phyloP scores from a whole-genome alignment of 2,329 filamentous ascomycete species.

The Penicillium sp. region DNA sequence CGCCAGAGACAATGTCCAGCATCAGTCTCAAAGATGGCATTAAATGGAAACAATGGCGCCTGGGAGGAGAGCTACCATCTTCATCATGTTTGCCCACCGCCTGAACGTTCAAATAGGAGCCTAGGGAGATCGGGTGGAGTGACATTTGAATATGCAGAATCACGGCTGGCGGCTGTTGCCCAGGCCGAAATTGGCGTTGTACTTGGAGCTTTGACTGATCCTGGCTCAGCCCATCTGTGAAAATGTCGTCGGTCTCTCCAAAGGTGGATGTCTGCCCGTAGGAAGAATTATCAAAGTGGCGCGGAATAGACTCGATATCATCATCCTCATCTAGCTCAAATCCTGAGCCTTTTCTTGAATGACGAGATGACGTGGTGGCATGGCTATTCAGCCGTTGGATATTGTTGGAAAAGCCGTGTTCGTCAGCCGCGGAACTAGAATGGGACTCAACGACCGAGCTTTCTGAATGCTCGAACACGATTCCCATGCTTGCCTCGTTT shows the following conservation, averaged over 20 bases:
- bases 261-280: constrained; percentile 36
- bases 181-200: constrained; percentile 23
- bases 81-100: constrained; percentile 17
- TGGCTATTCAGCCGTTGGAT: constrained; percentile 32
- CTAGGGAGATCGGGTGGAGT: constrained; percentile 60
- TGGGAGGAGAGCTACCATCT: constrained; percentile 18
- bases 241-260: constrained; percentile 39
- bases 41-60: constrained; percentile 62
- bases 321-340: constrained; percentile 44
- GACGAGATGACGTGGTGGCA: constrained; percentile 40
- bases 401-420: constrained; percentile 20
- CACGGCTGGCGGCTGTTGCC: constrained; percentile 38
- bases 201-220: constrained; percentile 35
- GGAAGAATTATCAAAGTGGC: constrained; percentile 36
- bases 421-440: constrained; percentile 17
- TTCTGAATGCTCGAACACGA: constrained; percentile 44
- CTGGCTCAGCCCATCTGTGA: constrained; percentile 42
- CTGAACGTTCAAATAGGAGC: constrained; percentile 54
- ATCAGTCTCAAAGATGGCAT: constrained; percentile 57
- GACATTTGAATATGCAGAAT: constrained; percentile 68
- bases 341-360: constrained; percentile 42
- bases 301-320: constrained; percentile 51
- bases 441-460: constrained; percentile 24
- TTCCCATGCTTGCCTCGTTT: constrained; percentile 35
- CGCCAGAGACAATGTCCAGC: constrained; percentile 59